These are phyloP conservation scores for Cantharellus cinnabarinus DNA, from an alignment of 768 basidiomycete genomes.

Conservation along the genomic window DNA sequence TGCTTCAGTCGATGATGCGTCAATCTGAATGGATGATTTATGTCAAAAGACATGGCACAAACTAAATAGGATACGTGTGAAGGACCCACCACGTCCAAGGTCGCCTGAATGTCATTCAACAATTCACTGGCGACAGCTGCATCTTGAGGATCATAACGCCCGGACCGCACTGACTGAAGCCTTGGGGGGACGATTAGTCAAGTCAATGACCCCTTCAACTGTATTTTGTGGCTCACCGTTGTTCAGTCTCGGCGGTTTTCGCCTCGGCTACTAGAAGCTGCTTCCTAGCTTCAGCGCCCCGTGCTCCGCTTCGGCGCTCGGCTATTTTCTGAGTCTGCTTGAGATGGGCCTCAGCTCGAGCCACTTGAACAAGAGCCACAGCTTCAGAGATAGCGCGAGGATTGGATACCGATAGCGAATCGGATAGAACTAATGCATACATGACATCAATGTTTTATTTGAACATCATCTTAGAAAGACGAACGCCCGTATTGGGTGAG, in stretches of 20 bases:
- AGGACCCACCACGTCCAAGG: constrained; percentile 14
- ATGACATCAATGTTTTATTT: background rate
- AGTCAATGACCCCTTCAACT: too few species aligned
- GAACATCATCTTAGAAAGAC: background rate
- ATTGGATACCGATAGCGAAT: constrained; percentile 11
- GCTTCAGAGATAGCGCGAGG: constrained; percentile 7
- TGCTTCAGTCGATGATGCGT: constrained; percentile 13
- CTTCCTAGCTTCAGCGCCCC: constrained; percentile 37
- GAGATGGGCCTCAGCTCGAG: constrained; percentile 11
- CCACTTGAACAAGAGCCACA: constrained; percentile 7
- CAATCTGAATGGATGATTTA: constrained; percentile 8
- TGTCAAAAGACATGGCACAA: background rate
- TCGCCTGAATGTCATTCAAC: constrained; percentile 12
- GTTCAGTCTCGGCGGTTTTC: constrained; percentile 18
- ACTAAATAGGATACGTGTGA: background rate
- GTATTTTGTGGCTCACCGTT: constrained; percentile 12
- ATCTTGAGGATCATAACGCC: background rate
- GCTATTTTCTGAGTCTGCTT: constrained; percentile 28
- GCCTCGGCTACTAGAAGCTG: constrained; percentile 28
- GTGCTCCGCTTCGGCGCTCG: constrained; percentile 29
- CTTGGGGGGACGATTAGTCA: too few species aligned
- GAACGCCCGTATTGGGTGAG: background rate
- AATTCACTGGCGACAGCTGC: constrained; percentile 10
- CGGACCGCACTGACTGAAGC: too few species aligned
- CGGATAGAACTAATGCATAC: constrained; percentile 10